Base-by-base conservation (phyloP, 805 yeast genomes). In the Kazachstania psychrophila region DNA sequence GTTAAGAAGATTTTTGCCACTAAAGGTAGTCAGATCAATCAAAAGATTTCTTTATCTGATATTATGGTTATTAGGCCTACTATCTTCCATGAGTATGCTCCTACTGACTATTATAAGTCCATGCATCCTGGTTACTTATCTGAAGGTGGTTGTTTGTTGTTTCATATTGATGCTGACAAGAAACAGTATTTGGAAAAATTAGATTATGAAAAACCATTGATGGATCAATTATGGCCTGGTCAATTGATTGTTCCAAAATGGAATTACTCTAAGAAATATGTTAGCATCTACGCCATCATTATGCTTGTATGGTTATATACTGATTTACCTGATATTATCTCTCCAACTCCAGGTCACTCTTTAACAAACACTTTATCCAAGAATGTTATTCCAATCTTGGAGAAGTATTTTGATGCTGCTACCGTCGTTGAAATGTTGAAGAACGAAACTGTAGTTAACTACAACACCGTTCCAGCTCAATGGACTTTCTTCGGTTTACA, bases 341-440 rank as follows among this genome's bases (percentile, higher is more conserved):
- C 88, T 24, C 96, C 96, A 33, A 89, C 97, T 4, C 97, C 97
- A 0, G 96, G 96, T 17, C 70, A 77, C 39, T 81, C 88, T 46
- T 62, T 86, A 39, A 80, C 94, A 9, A 79, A 77, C 49, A 73
- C 75, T 47, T 39, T 76, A 19, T 61, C 71, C 5, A 61, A 52
- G 37, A 41, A 47, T 18, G 16, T 65, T 2, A 49, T 69, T 18
- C 56, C 56, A 10, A 44, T 51, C 17, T 33, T 49, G 25, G 55
- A 52, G 5, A 39, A 41, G 16, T 13, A 38, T 15, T 60, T 72
- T 42, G 73, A 70, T 13, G 49, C 61, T 31, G 53, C 58, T 5
- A 59, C 56, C 4, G 46, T 75, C 24, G 79, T 79, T 3, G 54
- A 51, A 3, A 62, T 64, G 12, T 58, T 80, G 31, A 46, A 69